Evolutionary conservation across 208 protist species (phyloP).

Genomic region (Leishmania aethiopica): DNA sequence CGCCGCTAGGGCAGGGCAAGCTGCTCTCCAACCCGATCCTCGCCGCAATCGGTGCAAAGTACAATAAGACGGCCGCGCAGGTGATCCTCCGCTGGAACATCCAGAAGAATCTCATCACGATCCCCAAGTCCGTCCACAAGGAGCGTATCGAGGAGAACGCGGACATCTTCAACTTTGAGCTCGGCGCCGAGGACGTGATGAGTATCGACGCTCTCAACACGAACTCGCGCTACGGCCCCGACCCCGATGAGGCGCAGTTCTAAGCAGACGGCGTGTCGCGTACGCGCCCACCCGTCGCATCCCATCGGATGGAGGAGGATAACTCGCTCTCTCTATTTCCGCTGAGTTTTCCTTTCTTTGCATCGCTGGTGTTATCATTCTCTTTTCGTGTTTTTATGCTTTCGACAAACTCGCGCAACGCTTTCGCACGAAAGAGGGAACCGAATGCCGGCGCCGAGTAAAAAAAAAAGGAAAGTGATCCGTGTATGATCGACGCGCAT

Average conservation of each 20-base stretch:
- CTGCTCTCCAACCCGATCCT: conserved; percentile 31
- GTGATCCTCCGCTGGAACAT: conserved; percentile 75
- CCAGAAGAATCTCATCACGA: conserved; percentile 63
- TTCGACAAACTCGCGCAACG: neutral
- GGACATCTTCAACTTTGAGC: conserved; percentile 65
- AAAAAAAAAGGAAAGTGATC: neutral
- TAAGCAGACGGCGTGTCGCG: neutral
- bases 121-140: conserved; percentile 88
- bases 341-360: no score
- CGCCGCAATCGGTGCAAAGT: conserved; percentile 31
- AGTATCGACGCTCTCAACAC: conserved; percentile 54
- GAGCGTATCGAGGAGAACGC: conserved; percentile 88
- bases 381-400: neutral
- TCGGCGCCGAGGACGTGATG: conserved; percentile 57
- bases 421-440: neutral
- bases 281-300: neutral
- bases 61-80: conserved; percentile 51
- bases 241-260: conserved; percentile 39
- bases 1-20: conserved; percentile 67
- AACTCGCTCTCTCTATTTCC: neutral
- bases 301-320: neutral
- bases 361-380: neutral
- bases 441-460: neutral
- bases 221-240: conserved; percentile 43
- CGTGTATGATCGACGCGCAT: neutral